Percentiles rank a stretch among this genome's conserved stretches.
phyloP scores from a whole-genome alignment of 805 yeast genomes.

The Pichia phayaonensis region DNA sequence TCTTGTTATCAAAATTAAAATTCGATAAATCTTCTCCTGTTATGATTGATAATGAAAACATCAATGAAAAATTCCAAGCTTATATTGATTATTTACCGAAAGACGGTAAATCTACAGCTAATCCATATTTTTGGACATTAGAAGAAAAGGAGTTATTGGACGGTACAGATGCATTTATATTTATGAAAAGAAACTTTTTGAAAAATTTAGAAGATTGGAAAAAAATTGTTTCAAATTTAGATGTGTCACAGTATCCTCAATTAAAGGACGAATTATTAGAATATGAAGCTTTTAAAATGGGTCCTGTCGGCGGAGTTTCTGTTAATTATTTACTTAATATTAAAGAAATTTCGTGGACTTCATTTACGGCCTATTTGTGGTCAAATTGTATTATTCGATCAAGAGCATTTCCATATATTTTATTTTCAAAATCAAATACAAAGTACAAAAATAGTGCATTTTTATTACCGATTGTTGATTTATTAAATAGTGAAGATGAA shows the following conservation, averaged over 20 bases:
- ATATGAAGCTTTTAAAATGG: conserved; percentile 19
- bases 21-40: conserved; percentile 24
- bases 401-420: conserved; percentile 70
- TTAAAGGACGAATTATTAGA: conserved; percentile 17
- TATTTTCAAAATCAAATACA: conserved; percentile 34
- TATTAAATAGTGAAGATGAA: conserved; percentile 60
- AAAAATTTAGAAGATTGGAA: conserved; percentile 57
- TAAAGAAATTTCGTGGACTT: conserved; percentile 42
- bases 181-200: conserved; percentile 40
- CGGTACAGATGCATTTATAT: conserved; percentile 65
- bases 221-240: conserved; percentile 17
- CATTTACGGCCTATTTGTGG: conserved; percentile 70
- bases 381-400: conserved; percentile 62
- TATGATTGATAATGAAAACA: conserved; percentile 7
- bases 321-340: conserved; percentile 12
- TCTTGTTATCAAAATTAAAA: conserved; percentile 36
- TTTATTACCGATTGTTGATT: conserved; percentile 70
- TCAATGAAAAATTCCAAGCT: conserved; percentile 29
- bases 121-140: conserved; percentile 62
- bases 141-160: conserved; percentile 42
- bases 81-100: conserved; percentile 44
- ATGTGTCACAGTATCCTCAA: conserved; percentile 11
- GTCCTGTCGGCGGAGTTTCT: conserved; percentile 14
- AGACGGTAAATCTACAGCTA: conserved; percentile 33
- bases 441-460: conserved; percentile 43